These are phyloP conservation scores for Xylaria sp. DNA, from an alignment of 2,329 filamentous ascomycete species.

Conservation along the genomic window DNA sequence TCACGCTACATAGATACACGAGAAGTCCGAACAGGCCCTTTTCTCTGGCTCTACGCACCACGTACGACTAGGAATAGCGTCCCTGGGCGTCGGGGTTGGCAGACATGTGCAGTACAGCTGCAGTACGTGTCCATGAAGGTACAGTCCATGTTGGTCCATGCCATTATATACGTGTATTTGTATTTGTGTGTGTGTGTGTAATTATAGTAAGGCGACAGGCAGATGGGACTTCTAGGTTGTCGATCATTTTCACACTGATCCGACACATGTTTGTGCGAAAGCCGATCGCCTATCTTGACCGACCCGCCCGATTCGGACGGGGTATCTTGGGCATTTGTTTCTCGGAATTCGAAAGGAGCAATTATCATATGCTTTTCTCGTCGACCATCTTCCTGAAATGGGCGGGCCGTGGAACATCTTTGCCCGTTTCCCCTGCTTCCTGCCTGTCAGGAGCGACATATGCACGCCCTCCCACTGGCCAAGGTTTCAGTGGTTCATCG, in stretches of 20 bases:
- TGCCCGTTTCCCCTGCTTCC: neutral
- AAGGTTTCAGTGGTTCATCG: neutral
- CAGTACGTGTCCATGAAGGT: too few relatives aligned
- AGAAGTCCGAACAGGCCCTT: too few relatives aligned
- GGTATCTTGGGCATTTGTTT: neutral
- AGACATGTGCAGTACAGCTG: too few relatives aligned
- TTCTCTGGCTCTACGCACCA: too few relatives aligned
- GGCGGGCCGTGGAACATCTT: neutral
- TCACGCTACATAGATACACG: conserved; percentile 4
- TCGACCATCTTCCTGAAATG: neutral
- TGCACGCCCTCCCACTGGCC: conserved; percentile 19
- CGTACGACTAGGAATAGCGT: too few relatives aligned
- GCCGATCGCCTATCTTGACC: conserved; percentile 13
- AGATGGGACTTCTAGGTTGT: neutral
- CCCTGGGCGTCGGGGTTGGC: too few relatives aligned
- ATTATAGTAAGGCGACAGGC: neutral
- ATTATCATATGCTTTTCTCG: conserved; percentile 27
- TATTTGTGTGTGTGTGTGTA: too few relatives aligned
- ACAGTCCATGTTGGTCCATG: neutral
- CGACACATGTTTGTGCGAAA: neutral
- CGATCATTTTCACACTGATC: neutral
- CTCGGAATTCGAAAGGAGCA: conserved; percentile 10
- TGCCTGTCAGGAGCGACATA: conserved; percentile 18
- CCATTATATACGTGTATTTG: too few relatives aligned
- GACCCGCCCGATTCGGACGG: neutral